Evolutionary conservation across 2,329 filamentous ascomycete species (phyloP), one percentile per base, ranked within the genome.

Genomic region (Cadophora sp.): DNA sequence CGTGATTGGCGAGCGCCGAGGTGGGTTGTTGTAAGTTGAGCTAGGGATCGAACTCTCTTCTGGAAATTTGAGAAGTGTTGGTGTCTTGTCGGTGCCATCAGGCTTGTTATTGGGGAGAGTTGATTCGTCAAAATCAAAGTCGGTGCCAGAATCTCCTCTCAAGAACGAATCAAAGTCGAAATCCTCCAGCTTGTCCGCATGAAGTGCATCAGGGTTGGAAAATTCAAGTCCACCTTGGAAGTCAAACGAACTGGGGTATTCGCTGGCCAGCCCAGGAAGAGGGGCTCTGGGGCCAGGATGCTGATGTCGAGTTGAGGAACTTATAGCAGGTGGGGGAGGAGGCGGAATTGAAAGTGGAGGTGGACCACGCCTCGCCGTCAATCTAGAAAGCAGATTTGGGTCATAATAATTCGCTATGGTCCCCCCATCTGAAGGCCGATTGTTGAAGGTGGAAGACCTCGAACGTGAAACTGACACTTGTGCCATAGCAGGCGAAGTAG

Each of bases 161-260:
- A 60, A 24, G 20, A 60, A 60, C 4, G 24, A 18, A 60, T 60
- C 39, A 16, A 60, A 60, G n/a, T 60, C 58, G 22, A 60, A 47
- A 16, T 60, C 41, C 14, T 20, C 18, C 13, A 60, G 41, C 2
- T 4, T 39, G 11, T 22, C 56, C 8, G 22, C 22, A 13, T n/a
- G 9, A 33, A 3, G 4, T 27, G 13, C 9, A 18, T 6, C 11
- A 7, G 22, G 8, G n/a, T 33, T 11, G 22, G 58, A 3, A n/a
- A 60, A 60, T 5, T 60, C 58, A 20, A 60, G 13, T 51, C 24
- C 48, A 30, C 9, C 22, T 24, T 24, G 13, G 48, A 22, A 16
- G 16, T 22, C 50, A 16, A 33, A 11, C 16, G 27, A 33, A 33
- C 24, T 8, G 11, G 36, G 36, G 36, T 9, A 7, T 11, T 13